A percentile compares a stretch with the other conserved stretches of the same genome.
Evolutionary conservation across 371 early-diverging fungal genomes (phyloP).

Genomic region (Mortierella sp.): DNA sequence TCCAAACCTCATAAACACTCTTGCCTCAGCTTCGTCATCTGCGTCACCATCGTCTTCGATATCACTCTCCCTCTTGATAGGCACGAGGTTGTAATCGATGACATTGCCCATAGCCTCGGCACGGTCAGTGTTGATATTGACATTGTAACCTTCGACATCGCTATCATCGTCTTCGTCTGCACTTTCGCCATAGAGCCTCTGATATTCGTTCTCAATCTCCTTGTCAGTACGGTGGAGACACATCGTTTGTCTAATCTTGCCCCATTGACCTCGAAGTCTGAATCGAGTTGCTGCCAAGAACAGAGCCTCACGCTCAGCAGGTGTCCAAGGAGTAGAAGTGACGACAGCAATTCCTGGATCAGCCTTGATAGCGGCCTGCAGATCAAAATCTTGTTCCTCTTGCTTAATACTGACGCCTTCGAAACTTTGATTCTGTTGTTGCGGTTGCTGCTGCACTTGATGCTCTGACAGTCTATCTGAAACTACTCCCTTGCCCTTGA

Average conservation of each 20-base stretch:
- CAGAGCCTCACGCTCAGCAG: conserved; percentile 39
- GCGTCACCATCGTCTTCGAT: conserved; percentile 35
- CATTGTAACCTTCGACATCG: not conserved
- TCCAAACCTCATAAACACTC: conserved; percentile 19
- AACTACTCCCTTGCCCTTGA: conserved; percentile 8
- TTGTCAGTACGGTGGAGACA: conserved; percentile 37
- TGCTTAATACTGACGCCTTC: not conserved
- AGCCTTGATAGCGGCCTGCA: conserved; percentile 10
- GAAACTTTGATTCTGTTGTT: conserved; percentile 1
- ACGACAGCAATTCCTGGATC: conserved; percentile 18
- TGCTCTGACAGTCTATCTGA: not conserved
- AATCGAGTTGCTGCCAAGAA: conserved; percentile 39
- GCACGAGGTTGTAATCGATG: conserved; percentile 6
- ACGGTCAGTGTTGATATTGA: not conserved
- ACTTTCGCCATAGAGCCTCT: conserved; percentile 35
- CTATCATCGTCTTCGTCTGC: conserved; percentile 21
- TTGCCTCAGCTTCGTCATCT: conserved; percentile 36
- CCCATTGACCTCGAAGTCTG: conserved; percentile 37
- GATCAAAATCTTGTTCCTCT: not conserved
- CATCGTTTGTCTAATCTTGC: conserved; percentile 44
- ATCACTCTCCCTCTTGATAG: conserved; percentile 25
- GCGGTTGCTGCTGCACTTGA: not conserved
- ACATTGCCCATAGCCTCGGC: not conserved
- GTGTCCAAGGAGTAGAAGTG: conserved; percentile 31
- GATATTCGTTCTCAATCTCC: conserved; percentile 44